Evolutionary conservation across 345 rosid genomes (phyloP), one percentile per base, ranked within the genome.

Genomic region (Syzygium jambos): DNA sequence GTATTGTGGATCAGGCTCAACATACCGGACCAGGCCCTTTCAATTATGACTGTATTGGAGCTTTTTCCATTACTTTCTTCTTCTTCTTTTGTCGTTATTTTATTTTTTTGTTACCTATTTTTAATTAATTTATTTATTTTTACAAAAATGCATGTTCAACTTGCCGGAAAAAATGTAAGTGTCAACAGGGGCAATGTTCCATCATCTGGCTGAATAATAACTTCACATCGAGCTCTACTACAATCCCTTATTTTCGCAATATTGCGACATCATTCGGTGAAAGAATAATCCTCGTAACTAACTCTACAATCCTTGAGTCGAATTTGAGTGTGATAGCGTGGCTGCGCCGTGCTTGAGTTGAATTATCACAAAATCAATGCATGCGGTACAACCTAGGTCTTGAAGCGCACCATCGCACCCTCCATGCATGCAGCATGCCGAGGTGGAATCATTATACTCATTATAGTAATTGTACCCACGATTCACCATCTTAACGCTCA

Each of bases 371-470:
- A 7, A 21, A 55, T 21, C 4, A 21, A 55, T 55, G 57, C 57
- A 54, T 9, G 7, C 22, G 21, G 9, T 22, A 21, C 9, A 55
- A 4, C 59, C 5, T 55, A 2, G 59, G 27, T 21, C 25, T 21
- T 55, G 59, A 55, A 55, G 59, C 0, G 0, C 9, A 7, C 27
- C 4, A 3, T 55, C 0, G 25, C 4, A 55, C 9, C 11, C 59
- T 55, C 27, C 22, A 55, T 55, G 0, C 4, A 1, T 0, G 4
- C 25, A 55, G 8, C 7, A 54, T 0, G 4, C 0, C 8, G 2
- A 0, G 9, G 3, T 21, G 25, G 11, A 55, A 21, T 55, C 11
- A 21, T 21, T 55, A 55, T 0, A 55, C 5, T 2, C 0, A 2
- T 0, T 55, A 7, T 54, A 54, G 23, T 3, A 54, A 9, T 54